Conservation (phyloP, 2,329 filamentous ascomycete species). For the Cytospora schulzeri region DNA sequence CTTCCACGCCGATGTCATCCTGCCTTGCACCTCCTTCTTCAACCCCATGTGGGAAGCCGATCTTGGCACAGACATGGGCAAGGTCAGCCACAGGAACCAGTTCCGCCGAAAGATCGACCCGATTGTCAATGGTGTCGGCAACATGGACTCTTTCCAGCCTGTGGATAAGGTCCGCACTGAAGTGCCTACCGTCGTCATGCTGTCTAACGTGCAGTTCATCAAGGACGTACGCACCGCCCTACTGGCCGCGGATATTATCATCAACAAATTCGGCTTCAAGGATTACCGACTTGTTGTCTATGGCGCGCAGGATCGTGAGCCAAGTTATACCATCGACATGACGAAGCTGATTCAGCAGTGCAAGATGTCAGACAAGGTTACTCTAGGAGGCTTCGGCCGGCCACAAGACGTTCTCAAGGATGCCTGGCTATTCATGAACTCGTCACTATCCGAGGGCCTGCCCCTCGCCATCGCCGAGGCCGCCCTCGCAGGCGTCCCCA, state of each 20-base stretch:
- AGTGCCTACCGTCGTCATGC: conserved; percentile 64
- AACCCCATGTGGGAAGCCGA: conserved; percentile 67
- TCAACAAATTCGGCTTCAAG: conserved; percentile 66
- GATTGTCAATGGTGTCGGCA: conserved; percentile 65
- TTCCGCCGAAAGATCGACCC: conserved; percentile 64
- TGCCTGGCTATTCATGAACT: conserved; percentile 61
- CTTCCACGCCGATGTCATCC: conserved; percentile 59
- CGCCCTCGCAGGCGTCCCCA: conserved; percentile 57
- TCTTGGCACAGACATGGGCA: conserved; percentile 60
- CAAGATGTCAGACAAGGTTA: conserved; percentile 53
- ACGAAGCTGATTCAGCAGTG: conserved; percentile 60
- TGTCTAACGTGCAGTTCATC: conserved; percentile 61
- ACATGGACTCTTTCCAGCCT: conserved; percentile 64
- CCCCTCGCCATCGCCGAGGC: conserved; percentile 60
- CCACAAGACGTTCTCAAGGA: conserved; percentile 57
- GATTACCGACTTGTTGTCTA: conserved; percentile 66
- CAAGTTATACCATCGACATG: conserved; percentile 61
- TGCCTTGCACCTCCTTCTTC: conserved; percentile 62
- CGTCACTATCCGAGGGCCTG: conserved; percentile 57
- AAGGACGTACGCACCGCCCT: conserved; percentile 69
- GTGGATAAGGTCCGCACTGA: conserved; percentile 61
- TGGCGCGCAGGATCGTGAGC: conserved; percentile 64
- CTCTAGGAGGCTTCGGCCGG: conserved; percentile 58
- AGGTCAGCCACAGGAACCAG: conserved; percentile 56
- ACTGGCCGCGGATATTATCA: conserved; percentile 64